Base-by-base conservation (phyloP, 169 alveolate species). In the Plasmodium chabaudi region DNA sequence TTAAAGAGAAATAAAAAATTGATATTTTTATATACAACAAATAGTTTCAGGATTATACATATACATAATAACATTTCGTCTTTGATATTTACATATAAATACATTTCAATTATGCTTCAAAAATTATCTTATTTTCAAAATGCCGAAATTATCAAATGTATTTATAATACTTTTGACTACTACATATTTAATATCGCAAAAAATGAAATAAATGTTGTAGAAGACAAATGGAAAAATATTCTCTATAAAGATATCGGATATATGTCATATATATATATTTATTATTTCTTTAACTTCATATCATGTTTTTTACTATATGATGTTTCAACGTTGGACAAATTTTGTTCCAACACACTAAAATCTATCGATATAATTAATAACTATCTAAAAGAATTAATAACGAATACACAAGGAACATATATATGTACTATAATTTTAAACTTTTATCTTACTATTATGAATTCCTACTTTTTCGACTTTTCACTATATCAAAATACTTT, bases 31-130 rank as follows among this genome's bases (percentile, higher is more conserved):
- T 82, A 82, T 51, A 68, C 82, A 46, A 82, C 44, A 21, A 82
- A 82, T 60, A 67, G 86, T 64, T 82, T 82, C 68, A 68, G 72
- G 61, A 57, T 82, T 55, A 82, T 82, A 68, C 90, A 82, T 55
- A 82, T 47, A 49, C 69, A 68, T 82, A 67, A 60, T 56, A 82
- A 57, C 34, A 34, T 82, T 60, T 82, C 90, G 1, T 56, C 69
- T 10, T 39, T 82, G 17, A 51, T 82, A 21, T 82, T 82, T 68
- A 82, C 59, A 49, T 68, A 82, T 47, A 82, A 68, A 67, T 82
- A 82, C 69, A 68, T 82, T 51, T 53, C 63, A 23, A 17, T 51
- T 34, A 61, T 82, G 15, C 59, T 82, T 27, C 23, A 57, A 25
- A 82, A 82, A 12, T 47, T 82, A 17, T 21, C 73, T 13, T 44